Conservation (phyloP, 176 grass and related monocot species). For the Pontederia crassipes region DNA sequence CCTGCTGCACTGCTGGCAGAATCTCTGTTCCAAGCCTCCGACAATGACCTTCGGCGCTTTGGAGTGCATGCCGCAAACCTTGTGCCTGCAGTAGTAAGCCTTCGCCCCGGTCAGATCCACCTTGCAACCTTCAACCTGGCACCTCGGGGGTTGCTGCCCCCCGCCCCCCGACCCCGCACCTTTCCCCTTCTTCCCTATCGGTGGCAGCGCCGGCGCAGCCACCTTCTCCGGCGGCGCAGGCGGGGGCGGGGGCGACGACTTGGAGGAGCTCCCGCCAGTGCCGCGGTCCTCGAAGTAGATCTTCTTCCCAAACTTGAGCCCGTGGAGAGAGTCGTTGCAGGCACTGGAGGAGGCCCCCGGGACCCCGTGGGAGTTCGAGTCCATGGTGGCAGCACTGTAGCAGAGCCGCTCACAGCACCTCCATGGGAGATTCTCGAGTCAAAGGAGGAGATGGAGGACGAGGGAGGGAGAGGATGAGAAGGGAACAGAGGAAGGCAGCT, state of each 20-base stretch:
- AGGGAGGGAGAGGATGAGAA: not conserved
- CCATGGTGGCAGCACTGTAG: not conserved
- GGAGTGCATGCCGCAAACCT: slow-evolving; percentile 60
- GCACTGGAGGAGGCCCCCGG: slow-evolving; percentile 7
- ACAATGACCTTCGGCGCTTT: slow-evolving; percentile 53
- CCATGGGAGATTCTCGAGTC: not conserved
- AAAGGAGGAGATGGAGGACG: not conserved
- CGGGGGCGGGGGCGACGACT: not conserved
- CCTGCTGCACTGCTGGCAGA: slow-evolving; percentile 89
- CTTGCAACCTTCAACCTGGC: slow-evolving; percentile 69
- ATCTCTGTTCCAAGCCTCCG: slow-evolving; percentile 54
- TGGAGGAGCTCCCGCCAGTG: slow-evolving; percentile 4
- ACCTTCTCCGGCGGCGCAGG: not conserved
- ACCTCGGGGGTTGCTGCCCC: slow-evolving; percentile 25
- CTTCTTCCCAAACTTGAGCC: slow-evolving; percentile 91
- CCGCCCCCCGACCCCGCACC: not conserved
- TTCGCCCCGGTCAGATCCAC: slow-evolving; percentile 59
- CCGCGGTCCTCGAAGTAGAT: slow-evolving; percentile 74
- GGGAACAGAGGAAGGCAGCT: too few species aligned
- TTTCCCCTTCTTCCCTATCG: slow-evolving; percentile 19
- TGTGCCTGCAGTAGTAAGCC: slow-evolving; percentile 70
- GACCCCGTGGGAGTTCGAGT: not conserved
- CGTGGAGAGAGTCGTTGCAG: slow-evolving; percentile 37
- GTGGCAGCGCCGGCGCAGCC: not conserved
- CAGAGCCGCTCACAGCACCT: slow-evolving; percentile 24